phyloP scores from a whole-genome alignment of 306 rosid genomes.

The Arachis hypogaea region DNA sequence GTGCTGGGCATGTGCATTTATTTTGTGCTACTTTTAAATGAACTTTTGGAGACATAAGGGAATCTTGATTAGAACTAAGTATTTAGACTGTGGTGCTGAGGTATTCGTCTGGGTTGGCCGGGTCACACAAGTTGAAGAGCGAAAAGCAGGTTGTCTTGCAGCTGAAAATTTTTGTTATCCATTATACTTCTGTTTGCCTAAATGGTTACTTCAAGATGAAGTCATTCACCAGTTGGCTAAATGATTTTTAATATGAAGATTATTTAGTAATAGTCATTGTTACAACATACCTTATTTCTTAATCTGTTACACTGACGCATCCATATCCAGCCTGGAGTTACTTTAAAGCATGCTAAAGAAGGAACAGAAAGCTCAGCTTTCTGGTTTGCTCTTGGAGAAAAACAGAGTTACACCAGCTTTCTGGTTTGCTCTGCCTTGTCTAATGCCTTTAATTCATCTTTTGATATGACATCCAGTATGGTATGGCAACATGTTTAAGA shows the following conservation, averaged over 20 bases:
- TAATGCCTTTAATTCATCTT: slow-evolving; percentile 78
- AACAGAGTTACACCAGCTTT: slow-evolving; percentile 72
- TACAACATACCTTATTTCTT: slow-evolving; percentile 25
- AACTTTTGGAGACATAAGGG: background rate
- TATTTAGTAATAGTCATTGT: background rate
- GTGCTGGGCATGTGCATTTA: slow-evolving; percentile 12
- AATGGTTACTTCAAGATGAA: slow-evolving; percentile 11
- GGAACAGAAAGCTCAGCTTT: slow-evolving; percentile 97
- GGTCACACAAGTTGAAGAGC: slow-evolving; percentile 93
- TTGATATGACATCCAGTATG: slow-evolving; percentile 42
- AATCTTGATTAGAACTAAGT: slow-evolving; percentile 6
- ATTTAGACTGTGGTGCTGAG: slow-evolving; percentile 91
- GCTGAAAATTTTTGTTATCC: slow-evolving; percentile 52
- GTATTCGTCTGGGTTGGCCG: slow-evolving; percentile 95
- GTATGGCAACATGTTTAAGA: slow-evolving; percentile 36
- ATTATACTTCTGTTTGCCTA: slow-evolving; percentile 1
- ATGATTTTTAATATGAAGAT: slow-evolving; percentile 5
- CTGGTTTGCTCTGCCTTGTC: slow-evolving; percentile 48
- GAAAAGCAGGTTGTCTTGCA: slow-evolving; percentile 80
- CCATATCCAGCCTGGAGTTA: slow-evolving; percentile 83
- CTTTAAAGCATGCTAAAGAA: slow-evolving; percentile 89
- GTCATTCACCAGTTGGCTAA: slow-evolving; percentile 5
- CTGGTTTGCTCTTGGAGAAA: slow-evolving; percentile 97
- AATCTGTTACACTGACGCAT: slow-evolving; percentile 38
- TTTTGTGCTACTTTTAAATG: slow-evolving; percentile 15